A percentile compares a stretch with the other conserved stretches of the same genome.
Evolutionary conservation across 176 grass and related monocot species (phyloP).

Genomic region (Lolium rigidum): DNA sequence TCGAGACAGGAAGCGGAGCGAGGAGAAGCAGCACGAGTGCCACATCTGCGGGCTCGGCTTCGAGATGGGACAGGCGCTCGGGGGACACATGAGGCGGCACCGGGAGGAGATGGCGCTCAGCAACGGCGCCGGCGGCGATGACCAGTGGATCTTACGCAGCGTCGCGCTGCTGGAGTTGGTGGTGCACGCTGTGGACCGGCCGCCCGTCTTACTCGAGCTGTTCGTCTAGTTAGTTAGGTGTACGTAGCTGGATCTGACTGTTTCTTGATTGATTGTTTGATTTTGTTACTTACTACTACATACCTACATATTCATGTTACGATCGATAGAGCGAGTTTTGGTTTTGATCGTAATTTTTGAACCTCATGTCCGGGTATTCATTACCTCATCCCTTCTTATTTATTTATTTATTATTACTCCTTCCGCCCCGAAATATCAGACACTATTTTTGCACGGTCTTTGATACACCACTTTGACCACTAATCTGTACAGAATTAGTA

Average conservation of each 20-base stretch:
- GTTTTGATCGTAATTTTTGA: neutral
- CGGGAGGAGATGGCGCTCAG: conserved; percentile 29
- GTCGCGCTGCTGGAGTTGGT: neutral
- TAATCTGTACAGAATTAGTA: too few species aligned
- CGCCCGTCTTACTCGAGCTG: conserved; percentile 43
- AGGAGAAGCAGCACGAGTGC: conserved; percentile 45
- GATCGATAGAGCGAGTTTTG: neutral
- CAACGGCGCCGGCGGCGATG: neutral
- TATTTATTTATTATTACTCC: too few species aligned
- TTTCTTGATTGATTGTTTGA: neutral
- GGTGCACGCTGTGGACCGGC: neutral
- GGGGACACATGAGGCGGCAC: conserved; percentile 71
- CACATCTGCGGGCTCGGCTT: conserved; percentile 63
- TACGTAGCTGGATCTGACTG: neutral
- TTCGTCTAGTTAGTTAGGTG: conserved; percentile 35
- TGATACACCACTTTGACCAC: too few species aligned
- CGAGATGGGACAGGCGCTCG: conserved; percentile 66
- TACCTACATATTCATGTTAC: neutral
- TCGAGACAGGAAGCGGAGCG: conserved; percentile 7
- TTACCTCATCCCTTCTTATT: too few species aligned
- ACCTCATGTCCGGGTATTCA: too few species aligned
- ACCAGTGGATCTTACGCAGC: neutral
- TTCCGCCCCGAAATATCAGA: too few species aligned
- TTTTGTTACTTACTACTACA: neutral
- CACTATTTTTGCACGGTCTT: too few species aligned